Base-by-base conservation (phyloP, 805 yeast species). In the Tetrapisispora phaffii region DNA sequence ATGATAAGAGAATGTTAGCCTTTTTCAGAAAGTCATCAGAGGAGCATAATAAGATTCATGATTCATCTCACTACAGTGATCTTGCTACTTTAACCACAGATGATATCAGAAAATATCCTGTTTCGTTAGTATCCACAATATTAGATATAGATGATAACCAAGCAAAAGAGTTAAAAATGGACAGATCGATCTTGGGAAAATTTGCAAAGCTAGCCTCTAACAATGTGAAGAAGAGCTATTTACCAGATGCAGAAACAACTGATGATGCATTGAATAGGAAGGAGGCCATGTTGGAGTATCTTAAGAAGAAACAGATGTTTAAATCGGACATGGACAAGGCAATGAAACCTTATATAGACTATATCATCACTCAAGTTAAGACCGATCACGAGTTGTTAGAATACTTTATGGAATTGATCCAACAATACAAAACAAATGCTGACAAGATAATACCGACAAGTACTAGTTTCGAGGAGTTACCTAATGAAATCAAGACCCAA, bases 331-430 rank as follows among this genome's bases (percentile, higher is more conserved):
- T 60, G 43, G 52, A 51, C 7, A 45, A 43, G 10, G 54, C 48
- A 5, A 44, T 62, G 51, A 34, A 49, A 26, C 61, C 61, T 1
- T 55, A 55, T 37, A 35, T 57, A 2, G 41, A 38, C 3, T 22
- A 33, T 13, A 10, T 62, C 5, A 16, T 36, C 1, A 23, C 35
- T 2, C 29, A 41, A 3, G 47, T 62, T 1, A 47, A 47, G 17
- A 57, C 53, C 6, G 67, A 63, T 39, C 49, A 55, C 31, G 63
- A 58, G 26, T 41, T 60, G 29, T 41, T 57, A 15, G 45, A 50
- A 20, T 39, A 47, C 7, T 34, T 54, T n/a, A 42, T 52, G 34
- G 19, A 42, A 3, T 43, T 52, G 17, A 26, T 60, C 4, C 31
- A 36, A 5, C 35, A 19, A 17, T 58, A 53, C 35, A 17, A 41